Evolutionary conservation across 345 rosid genomes (phyloP).

Genomic region (Eucalyptus caleyi): DNA sequence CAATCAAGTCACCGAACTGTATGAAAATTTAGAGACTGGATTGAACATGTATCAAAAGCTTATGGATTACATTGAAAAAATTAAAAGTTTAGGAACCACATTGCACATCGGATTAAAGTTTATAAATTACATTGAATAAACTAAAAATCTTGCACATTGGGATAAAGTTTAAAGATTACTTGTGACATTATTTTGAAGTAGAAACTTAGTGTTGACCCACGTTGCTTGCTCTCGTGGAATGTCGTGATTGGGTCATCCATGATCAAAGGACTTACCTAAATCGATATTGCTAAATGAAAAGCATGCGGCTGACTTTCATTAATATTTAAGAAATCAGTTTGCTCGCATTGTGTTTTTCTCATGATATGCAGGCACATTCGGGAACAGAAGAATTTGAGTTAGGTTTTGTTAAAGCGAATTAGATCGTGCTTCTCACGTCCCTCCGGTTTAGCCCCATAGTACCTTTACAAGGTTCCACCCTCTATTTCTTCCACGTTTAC

Average conservation of each 20-base stretch:
- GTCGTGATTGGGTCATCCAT: neutral
- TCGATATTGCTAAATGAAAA: neutral
- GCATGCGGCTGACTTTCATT: neutral
- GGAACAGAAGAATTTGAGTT: neutral
- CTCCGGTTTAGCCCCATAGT: neutral
- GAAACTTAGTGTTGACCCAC: neutral
- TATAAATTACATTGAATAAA: too few species aligned
- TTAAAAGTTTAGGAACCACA: too few species aligned
- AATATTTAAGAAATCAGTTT: neutral
- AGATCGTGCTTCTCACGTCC: neutral
- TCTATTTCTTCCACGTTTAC: neutral
- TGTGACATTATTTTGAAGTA: too few species aligned
- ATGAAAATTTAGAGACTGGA: accelerated
- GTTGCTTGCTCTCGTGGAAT: neutral
- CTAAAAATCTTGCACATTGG: accelerated
- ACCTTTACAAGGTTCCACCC: neutral
- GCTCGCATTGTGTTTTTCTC: neutral
- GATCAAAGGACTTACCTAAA: neutral
- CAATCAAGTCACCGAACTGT: accelerated
- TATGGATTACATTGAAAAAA: too few species aligned
- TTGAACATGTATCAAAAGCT: too few species aligned
- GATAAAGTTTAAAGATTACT: too few species aligned
- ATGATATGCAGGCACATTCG: neutral
- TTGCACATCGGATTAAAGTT: accelerated
- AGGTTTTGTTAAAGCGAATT: neutral